A percentile compares a stretch with the other conserved stretches of the same genome.
phyloP scores from a whole-genome alignment of 1,284 basidiomycete species.

The Paramarasmius palmivorus region DNA sequence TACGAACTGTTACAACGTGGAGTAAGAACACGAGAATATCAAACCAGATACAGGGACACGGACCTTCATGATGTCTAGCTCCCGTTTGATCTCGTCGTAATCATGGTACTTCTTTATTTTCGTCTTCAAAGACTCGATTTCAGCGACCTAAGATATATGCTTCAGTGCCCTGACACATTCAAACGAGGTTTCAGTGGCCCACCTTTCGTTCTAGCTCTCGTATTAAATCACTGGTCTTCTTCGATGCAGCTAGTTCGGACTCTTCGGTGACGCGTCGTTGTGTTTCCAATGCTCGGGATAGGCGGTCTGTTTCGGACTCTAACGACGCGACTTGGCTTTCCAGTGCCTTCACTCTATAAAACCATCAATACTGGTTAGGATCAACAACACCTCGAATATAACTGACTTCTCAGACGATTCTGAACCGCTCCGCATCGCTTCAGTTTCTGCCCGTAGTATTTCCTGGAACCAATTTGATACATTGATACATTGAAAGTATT shows the following conservation, averaged over 20 bases:
- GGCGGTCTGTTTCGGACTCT: conserved; percentile 71
- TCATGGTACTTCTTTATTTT: conserved; percentile 77
- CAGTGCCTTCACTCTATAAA: conserved; percentile 64
- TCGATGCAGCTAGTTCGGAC: conserved; percentile 47
- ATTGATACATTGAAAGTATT: background rate
- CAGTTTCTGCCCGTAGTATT: conserved; percentile 90
- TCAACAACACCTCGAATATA: background rate
- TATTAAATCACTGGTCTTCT: conserved; percentile 60
- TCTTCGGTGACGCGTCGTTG: conserved; percentile 64
- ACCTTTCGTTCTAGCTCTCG: conserved; percentile 66
- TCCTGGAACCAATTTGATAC: conserved; percentile 55
- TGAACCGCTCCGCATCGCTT: conserved; percentile 79
- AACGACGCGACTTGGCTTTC: conserved; percentile 73
- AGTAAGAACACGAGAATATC: background rate
- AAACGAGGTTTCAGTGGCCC: conserved; percentile 8
- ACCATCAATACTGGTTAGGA: background rate
- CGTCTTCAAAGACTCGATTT: conserved; percentile 67
- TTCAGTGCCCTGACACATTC: background rate
- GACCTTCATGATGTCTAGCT: conserved; percentile 96
- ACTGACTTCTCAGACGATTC: conserved; percentile 74
- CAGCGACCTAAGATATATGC: conserved; percentile 41
- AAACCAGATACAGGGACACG: conserved; percentile 15
- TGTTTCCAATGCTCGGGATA: conserved; percentile 68
- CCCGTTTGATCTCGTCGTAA: conserved; percentile 95
- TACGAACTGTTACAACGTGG: conserved; percentile 66